Evolutionary conservation across 2,329 filamentous ascomycete genomes (phyloP), one percentile per base, ranked within the genome.

Genomic region (Waltergamsia citrina): DNA sequence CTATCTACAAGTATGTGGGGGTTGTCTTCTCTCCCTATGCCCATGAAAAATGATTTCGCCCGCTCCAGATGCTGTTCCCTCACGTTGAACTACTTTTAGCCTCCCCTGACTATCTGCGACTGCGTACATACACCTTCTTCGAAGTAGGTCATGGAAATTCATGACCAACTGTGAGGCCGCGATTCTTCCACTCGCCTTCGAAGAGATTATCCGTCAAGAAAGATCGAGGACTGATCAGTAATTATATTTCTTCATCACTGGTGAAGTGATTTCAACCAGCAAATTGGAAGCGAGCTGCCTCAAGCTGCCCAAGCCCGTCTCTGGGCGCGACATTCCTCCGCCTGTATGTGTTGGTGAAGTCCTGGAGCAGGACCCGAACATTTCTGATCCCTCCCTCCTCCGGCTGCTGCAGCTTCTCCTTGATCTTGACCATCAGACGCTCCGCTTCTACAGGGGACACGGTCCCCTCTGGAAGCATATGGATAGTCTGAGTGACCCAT

Each of bases 331-430:
- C 85, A 51, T 98, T 95, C 41, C 93, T 74, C 51, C 93, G 73
- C 33, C 93, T 78, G 57, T 98, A 98, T 20, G 80, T 85, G 54
- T 90, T 94, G 17, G 92, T 96, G 54, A 98, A 98, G 59, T 98
- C 93, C 61, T 96, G 92, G 37, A 98, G 69, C 22, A 94, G 68
- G 18, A 75, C 79, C 24, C 90, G 74, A 35, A 95, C 86, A 60
- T 87, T 87, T 38, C 86, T 71, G 27, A 85, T 56, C 17, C 67
- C 68, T 16, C 71, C 63, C 2, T 54, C 58, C 25, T 78, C 76
- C 40, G 82, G 75, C 19, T 73, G 74, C 30, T 70, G 67, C 32
- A 94, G 74, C 49, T 78, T 81, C 54, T 92, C 83, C 47, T 76
- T 78, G 46, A 96, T 88, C 53, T 83, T 87, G 43, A 65, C 67